These are phyloP conservation scores for Blastocystis sp. DNA, from an alignment of 352 stramenopile species.

Conservation along the genomic window DNA sequence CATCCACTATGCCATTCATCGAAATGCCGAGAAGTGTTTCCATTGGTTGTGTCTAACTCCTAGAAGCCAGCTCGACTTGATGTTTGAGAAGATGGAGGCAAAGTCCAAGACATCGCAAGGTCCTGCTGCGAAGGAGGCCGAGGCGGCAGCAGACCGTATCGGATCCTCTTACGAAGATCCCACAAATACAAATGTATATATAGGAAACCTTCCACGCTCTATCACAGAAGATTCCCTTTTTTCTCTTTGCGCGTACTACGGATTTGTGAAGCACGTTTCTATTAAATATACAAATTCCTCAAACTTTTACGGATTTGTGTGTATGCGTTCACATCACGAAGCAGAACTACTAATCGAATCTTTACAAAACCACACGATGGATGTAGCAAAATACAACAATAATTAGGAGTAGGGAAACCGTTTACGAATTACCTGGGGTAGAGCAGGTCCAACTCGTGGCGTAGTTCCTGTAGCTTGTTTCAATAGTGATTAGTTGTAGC, in stretches of 20 bases:
- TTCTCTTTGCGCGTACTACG: constrained; percentile 32
- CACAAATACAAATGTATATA: background rate
- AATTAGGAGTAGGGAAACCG: background rate
- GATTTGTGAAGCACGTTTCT: background rate
- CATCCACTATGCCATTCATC: constrained; percentile 50
- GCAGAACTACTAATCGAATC: background rate
- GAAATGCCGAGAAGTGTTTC: constrained; percentile 5
- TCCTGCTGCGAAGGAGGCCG: background rate
- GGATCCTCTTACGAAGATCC: background rate
- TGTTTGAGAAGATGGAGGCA: constrained; percentile 36
- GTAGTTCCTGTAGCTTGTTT: background rate
- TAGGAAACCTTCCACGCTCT: constrained; percentile 1
- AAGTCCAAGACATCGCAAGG: background rate
- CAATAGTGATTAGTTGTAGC: background rate
- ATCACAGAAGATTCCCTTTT: constrained; percentile 9
- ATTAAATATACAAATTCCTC: background rate
- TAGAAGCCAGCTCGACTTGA: constrained; percentile 33
- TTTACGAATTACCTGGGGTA: background rate
- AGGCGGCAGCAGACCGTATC: background rate
- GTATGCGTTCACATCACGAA: background rate
- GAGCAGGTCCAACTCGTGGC: background rate
- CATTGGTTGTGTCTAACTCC: background rate
- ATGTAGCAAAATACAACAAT: background rate
- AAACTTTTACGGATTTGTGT: background rate
- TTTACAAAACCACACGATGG: background rate